Evolutionary conservation across 164 flowering plant species (phyloP), one percentile per base, ranked within the genome.

Genomic region (Echeveria elegans): DNA sequence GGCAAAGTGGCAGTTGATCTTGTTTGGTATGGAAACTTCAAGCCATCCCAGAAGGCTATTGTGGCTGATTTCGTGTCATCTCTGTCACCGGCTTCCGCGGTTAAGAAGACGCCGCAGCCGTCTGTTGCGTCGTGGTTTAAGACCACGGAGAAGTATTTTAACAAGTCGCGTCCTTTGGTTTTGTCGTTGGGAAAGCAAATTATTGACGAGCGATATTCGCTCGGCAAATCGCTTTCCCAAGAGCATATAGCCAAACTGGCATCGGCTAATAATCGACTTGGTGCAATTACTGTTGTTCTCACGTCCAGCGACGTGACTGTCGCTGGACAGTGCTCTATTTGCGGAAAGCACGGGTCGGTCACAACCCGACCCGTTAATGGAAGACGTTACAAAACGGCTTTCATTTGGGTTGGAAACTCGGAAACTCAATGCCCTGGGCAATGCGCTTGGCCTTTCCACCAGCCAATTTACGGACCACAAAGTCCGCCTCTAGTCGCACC

Each of bases 101-200:
- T 7, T 11, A 40, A 40, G 4, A 67, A 72, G 0, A 12, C 58
- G 1, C 4, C 2, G 65, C 72, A 72, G 16, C 88, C 88, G 0
- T 79, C 93, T 0, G 91, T 86, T 9, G 64, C 88, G 47, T 29
- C 83, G 16, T 89, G 96, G 90, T 87, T 89, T 92, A 74, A 78
- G 31, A 69, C 74, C 29, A 78, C 73, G 0, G 85, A 77, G 53
- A 82, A 77, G 50, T 85, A 86, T 78, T 78, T 56, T 4, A 81
- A 75, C 70, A 70, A 41, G 48, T 71, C 41, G 43, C 76, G 0
- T 12, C 77, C 32, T 58, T 76, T 0, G 78, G 77, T 10, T 23
- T 50, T 80, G 63, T 34, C 68, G 11, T 36, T 83, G 56, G 85
- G 83, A 0, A 66, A 64, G 0, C 92, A 88, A 65, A 74, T 79